These are phyloP conservation scores for Leishmania amazonensis DNA, from an alignment of 208 protist genomes.

Conservation along the genomic window DNA sequence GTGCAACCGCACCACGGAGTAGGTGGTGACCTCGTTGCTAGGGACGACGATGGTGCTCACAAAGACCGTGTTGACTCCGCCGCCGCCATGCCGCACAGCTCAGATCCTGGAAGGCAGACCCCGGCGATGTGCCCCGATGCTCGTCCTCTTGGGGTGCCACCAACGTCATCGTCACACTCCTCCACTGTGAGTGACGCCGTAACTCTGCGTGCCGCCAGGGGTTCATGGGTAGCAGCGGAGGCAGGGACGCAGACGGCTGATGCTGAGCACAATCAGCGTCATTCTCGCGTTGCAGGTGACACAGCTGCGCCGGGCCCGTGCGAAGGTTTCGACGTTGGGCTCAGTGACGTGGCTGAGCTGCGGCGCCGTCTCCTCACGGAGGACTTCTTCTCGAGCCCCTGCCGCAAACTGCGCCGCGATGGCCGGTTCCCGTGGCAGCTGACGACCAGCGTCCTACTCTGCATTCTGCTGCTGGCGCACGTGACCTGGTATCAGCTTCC, in stretches of 20 bases:
- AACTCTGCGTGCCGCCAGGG: not conserved
- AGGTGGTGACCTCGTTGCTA: not conserved
- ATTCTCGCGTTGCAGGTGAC: not conserved
- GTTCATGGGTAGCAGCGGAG: not conserved
- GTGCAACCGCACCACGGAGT: not conserved
- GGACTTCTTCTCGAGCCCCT: slow-evolving; percentile 47
- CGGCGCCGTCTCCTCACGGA: slow-evolving; percentile 32
- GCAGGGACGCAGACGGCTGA: not conserved
- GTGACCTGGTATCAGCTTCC: slow-evolving; percentile 43
- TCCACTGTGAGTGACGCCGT: not conserved
- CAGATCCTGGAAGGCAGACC: not conserved
- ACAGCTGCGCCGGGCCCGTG: not conserved
- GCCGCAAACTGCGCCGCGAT: slow-evolving; percentile 40
- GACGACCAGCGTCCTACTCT: slow-evolving; percentile 40
- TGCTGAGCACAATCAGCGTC: not conserved
- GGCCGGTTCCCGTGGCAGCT: slow-evolving; percentile 53
- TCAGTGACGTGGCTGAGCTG: slow-evolving; percentile 23
- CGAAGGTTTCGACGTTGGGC: not conserved
- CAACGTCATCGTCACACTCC: not conserved
- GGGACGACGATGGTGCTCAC: not conserved
- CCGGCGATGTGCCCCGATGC: not conserved
- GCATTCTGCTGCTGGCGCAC: slow-evolving; percentile 39
- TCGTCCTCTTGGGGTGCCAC: not conserved
- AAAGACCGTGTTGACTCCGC: not conserved
- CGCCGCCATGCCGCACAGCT: not conserved